phyloP scores from a whole-genome alignment of 768 basidiomycete species.

The Polyporus arcularius region DNA sequence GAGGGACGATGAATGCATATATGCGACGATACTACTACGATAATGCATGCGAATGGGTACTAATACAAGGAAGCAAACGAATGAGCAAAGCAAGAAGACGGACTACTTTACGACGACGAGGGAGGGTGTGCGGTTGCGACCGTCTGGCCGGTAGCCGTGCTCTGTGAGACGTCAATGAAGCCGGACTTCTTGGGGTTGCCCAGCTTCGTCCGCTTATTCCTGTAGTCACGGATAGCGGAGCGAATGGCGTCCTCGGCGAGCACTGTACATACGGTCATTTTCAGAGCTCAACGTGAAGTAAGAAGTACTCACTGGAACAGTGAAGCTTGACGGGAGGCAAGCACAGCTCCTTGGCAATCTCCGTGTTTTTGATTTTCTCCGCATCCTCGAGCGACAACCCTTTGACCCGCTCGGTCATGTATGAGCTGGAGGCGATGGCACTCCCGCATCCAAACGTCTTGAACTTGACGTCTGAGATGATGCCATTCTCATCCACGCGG shows the following conservation, averaged over 20 bases:
- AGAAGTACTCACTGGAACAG: constrained; percentile 72
- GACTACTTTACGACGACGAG: constrained; percentile 9
- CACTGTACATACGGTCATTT: constrained; percentile 52
- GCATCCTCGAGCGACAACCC: constrained; percentile 93
- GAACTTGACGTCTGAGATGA: constrained; percentile 99
- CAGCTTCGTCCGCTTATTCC: constrained; percentile 69
- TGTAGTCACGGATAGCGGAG: constrained; percentile 96
- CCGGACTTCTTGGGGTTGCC: constrained; percentile 56
- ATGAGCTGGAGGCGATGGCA: constrained; percentile 96
- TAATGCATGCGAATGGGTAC: constrained; percentile 11
- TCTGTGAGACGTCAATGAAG: constrained; percentile 72
- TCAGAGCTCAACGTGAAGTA: neutral
- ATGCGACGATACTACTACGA: constrained; percentile 8
- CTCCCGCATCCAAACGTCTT: constrained; percentile 99
- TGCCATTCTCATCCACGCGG: constrained; percentile 89
- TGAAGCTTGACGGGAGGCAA: constrained; percentile 96
- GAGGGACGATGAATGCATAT: constrained; percentile 7
- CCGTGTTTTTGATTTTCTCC: constrained; percentile 96
- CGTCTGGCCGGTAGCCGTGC: constrained; percentile 52
- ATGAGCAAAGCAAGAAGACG: neutral
- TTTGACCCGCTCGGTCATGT: constrained; percentile 98
- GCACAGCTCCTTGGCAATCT: constrained; percentile 96
- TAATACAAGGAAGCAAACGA: constrained; percentile 9
- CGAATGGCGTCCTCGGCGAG: constrained; percentile 98
- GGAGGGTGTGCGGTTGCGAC: constrained; percentile 42